Percentiles rank a stretch among this genome's conserved stretches.
Conservation (phyloP, 176 grass and related monocot genomes). For the bread wheat (Triticum aestivum) region IWGSC_CS_RefSeq_v2.1 NC_057808.1:301669277-301669776, state of each 20-base stretch:
- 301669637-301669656: background rate
- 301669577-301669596: slow-evolving; percentile 8
- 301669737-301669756: background rate
- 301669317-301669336: slow-evolving; percentile 64
- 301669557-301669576: background rate
- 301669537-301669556: slow-evolving; percentile 22
- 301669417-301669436: slow-evolving; percentile 50
- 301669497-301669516: slow-evolving; percentile 86
- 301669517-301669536: slow-evolving; percentile 63
- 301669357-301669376: background rate
- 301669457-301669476: slow-evolving; percentile 97
- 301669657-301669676: slow-evolving; percentile 12
- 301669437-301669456: slow-evolving; percentile 87
- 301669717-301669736: slow-evolving; percentile 14
- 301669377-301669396: background rate
- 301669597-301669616: slow-evolving; percentile 2
- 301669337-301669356: slow-evolving; percentile 1
- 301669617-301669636: background rate
- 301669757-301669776: background rate
- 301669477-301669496: slow-evolving; percentile 92
- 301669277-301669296: slow-evolving; percentile 79
- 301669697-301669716: slow-evolving; percentile 13
- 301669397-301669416: slow-evolving; percentile 30
- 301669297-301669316: slow-evolving; percentile 59
- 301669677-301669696: background rate